Conservation (phyloP, 306 rosid genomes). For the Fagus sylvatica region DNA sequence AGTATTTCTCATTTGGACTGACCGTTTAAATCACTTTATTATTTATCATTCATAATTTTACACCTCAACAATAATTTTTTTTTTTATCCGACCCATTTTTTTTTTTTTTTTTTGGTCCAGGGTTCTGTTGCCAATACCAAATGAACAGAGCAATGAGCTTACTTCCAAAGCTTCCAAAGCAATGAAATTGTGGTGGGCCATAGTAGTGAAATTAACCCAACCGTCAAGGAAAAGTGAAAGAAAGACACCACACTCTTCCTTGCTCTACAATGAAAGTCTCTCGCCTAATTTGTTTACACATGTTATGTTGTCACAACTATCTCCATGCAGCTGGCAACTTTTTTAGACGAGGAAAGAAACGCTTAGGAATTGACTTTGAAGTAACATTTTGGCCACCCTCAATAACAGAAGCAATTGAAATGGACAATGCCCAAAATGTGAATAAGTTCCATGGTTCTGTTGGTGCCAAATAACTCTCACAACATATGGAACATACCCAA, state of each 20-base stretch:
- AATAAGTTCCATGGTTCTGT: background rate
- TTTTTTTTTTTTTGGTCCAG: background rate
- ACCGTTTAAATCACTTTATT: no score
- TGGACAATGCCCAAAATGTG: background rate
- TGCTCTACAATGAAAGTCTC: background rate
- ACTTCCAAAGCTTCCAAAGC: background rate
- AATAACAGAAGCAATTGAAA: background rate
- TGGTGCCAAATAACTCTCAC: background rate
- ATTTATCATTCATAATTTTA: no score
- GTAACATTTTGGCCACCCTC: no score
- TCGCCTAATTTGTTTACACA: background rate
- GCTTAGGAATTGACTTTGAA: no score
- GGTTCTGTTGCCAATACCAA: background rate
- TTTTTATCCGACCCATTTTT: background rate
- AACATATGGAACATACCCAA: background rate
- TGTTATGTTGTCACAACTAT: background rate
- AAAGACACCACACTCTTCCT: background rate
- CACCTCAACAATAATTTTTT: no score
- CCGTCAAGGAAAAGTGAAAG: background rate
- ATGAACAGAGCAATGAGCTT: background rate
- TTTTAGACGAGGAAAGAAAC: background rate
- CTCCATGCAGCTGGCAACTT: slow-evolving; percentile 1
- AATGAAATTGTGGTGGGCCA: background rate
- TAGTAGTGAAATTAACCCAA: background rate
- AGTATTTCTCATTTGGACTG: no score